Evolutionary conservation across 1,284 basidiomycete species (phyloP).

Genomic region (Apiotrichum mycotoxinovorans): DNA sequence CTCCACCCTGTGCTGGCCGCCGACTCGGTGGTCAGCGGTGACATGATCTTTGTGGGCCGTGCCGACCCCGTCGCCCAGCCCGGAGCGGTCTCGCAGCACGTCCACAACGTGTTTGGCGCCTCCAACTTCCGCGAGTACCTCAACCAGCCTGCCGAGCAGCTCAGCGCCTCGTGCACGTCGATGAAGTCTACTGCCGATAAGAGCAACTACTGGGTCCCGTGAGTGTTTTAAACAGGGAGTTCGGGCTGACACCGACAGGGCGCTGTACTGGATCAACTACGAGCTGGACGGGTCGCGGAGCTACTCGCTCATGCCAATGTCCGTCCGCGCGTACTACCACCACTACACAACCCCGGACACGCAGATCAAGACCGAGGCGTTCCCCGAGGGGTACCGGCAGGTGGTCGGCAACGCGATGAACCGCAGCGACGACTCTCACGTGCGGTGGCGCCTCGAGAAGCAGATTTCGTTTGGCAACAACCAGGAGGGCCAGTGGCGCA

Average conservation of each 20-base stretch:
- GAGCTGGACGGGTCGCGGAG: no score
- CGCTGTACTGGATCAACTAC: no score
- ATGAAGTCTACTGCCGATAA: no score
- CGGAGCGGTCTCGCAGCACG: constrained; percentile 39
- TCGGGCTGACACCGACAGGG: no score
- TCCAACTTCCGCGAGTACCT: constrained; percentile 16
- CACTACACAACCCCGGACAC: no score
- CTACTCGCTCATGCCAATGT: no score
- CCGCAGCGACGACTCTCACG: neutral
- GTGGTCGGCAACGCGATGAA: constrained; percentile 1
- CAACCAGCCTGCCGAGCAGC: constrained; percentile 22
- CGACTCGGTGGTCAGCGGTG: neutral
- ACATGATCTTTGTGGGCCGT: constrained; percentile 12
- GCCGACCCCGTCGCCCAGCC: constrained; percentile 51
- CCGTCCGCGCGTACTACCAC: no score
- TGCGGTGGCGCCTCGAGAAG: neutral
- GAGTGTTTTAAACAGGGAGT: no score
- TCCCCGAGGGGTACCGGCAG: neutral
- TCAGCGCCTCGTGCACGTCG: constrained; percentile 6
- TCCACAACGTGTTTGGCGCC: constrained; percentile 44
- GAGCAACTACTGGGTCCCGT: no score
- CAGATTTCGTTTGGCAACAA: neutral
- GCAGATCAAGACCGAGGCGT: no score
- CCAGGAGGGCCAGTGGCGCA: no score
- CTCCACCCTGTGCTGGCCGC: neutral